phyloP scores from a whole-genome alignment of 306 rosid species.

The Cicer bijugum region DNA sequence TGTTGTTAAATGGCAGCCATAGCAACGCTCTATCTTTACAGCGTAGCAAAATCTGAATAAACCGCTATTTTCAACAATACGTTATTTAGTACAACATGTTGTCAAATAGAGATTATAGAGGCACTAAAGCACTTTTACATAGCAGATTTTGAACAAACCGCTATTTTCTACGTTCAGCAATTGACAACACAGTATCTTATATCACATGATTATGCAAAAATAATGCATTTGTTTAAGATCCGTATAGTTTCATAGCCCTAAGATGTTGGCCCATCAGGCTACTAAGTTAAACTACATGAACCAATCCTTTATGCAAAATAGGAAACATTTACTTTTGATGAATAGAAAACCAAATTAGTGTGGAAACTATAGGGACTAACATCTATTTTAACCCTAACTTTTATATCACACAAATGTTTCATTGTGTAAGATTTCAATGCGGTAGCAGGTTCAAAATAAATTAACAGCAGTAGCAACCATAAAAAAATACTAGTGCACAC shows the following conservation, averaged over 20 bases:
- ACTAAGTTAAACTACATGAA: conserved; percentile 2
- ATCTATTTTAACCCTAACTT: conserved; percentile 1
- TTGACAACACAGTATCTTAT: background rate
- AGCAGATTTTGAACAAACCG: no score
- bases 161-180: no score
- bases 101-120: no score
- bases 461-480: background rate
- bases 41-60: no score
- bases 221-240: background rate
- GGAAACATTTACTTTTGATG: background rate
- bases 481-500: background rate
- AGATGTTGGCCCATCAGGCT: background rate
- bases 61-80: no score
- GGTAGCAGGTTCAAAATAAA: background rate
- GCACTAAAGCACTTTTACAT: no score
- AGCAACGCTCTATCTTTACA: no score
- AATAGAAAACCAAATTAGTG: background rate
- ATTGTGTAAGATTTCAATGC: background rate
- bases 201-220: conserved; percentile 25
- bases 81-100: no score
- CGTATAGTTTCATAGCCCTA: background rate
- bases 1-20: no score
- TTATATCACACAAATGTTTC: background rate
- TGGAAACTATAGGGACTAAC: background rate
- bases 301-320: conserved; percentile 13